Base-by-base conservation (phyloP, 345 rosid species). In the Corymbia maculata region DNA sequence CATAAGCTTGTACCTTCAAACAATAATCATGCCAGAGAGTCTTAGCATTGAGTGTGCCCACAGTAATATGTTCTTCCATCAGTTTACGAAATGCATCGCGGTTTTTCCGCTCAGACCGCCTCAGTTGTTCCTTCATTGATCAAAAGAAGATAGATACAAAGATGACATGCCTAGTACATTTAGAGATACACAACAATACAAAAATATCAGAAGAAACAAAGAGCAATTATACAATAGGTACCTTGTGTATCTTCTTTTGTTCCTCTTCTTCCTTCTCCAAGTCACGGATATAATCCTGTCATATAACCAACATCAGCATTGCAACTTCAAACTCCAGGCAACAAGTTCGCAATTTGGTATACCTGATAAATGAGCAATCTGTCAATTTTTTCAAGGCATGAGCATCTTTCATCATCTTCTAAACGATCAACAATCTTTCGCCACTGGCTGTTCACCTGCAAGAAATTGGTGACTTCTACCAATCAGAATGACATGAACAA, bases 361-460 rank as follows among this genome's bases (percentile, higher is more conserved):
- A 95, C 98, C 96, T 95, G 97, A 89, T 92, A 98, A 89, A 94
- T 90, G 86, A 96, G 94, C 90, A 98, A 90, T 79, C 99, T 97
- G 79, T 98, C 99, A 88, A 97, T 92, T 89, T 98, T 98, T 90
- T 96, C 99, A 90, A 98, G 98, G 85, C 94, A 89, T 87, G 92
- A 93, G 91, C 95, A 95, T 93, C 97, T 96, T 91, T 98, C 99
- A 88, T 98, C 99, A 92, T 95, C 98, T 91, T 97, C 99, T 88
- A 97, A 91, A 87, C 95, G 95, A 89, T 96, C 99, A 90, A 96
- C 96, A 92, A 98, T 90, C 92, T 96, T 98, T 79, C 98, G 95
- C 99, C 99, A 98, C 89, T 92, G 99, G 93, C 94, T 94, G 92
- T 90, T 92, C 80, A 93, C 98, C 99, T 97, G 91, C 89, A 92